Conservation (phyloP, 2,329 filamentous ascomycete species). For the Trichoderma guizhouense region DNA sequence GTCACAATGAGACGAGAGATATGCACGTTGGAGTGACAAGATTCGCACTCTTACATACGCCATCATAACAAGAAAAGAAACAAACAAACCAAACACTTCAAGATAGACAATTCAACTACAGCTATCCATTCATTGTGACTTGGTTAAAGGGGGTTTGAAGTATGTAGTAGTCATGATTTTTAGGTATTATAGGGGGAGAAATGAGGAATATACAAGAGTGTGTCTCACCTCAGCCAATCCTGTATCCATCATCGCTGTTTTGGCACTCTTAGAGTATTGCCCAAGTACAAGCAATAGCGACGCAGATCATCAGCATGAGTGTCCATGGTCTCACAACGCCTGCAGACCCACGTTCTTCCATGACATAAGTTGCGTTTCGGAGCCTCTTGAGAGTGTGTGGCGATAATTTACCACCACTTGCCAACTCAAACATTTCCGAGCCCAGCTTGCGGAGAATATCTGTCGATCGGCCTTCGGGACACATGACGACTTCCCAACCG, state of each 20-base stretch:
- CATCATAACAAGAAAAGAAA: neutral
- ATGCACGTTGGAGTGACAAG: neutral
- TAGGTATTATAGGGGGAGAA: neutral
- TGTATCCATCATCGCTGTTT: neutral
- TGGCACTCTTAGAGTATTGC: neutral
- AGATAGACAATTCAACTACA: neutral
- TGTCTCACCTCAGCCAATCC: neutral
- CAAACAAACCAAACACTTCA: neutral
- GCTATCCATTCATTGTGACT: neutral
- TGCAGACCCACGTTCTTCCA: slow-evolving; percentile 29
- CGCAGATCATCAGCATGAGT: slow-evolving; percentile 13
- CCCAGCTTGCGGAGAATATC: slow-evolving; percentile 54
- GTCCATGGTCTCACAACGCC: slow-evolving; percentile 21
- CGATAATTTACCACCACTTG: slow-evolving; percentile 39
- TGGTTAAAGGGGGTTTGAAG: neutral
- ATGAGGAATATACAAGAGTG: neutral
- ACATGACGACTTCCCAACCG: slow-evolving; percentile 77
- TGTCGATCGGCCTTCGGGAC: slow-evolving; percentile 60
- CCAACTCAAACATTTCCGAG: slow-evolving; percentile 47
- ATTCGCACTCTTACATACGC: neutral
- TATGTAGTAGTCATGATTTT: neutral
- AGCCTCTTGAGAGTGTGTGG: slow-evolving; percentile 31
- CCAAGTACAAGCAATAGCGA: neutral
- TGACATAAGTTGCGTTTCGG: slow-evolving; percentile 35
- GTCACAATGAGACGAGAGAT: neutral